Evolutionary conservation across 2,329 filamentous ascomycete genomes (phyloP).

Genomic region (Bipolaris victoriae): DNA sequence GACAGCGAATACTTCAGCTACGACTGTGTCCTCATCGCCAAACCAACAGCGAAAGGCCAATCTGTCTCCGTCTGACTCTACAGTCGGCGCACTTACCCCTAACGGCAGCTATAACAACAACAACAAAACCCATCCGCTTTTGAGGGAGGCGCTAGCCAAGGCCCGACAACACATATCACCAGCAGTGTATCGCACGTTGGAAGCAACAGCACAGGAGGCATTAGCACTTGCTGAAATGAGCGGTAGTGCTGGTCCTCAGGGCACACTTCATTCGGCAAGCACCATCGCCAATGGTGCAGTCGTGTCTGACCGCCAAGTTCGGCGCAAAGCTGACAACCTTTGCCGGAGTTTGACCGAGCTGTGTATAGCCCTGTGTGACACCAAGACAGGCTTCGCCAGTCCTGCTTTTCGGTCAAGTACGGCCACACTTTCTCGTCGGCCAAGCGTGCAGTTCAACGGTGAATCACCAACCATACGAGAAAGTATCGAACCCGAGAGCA

Average conservation of each 20-base stretch:
- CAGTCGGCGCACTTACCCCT: constrained; percentile 51
- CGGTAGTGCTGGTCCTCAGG: constrained; percentile 70
- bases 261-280: constrained; percentile 66
- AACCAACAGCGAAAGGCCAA: constrained; percentile 68
- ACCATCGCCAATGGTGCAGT: constrained; percentile 66
- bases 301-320: constrained; percentile 79
- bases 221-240: constrained; percentile 79
- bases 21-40: constrained; percentile 88
- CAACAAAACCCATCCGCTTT: constrained; percentile 73
- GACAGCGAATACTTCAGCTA: constrained; percentile 89
- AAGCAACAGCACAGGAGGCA: constrained; percentile 82
- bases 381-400: constrained; percentile 37
- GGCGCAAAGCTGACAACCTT: constrained; percentile 89
- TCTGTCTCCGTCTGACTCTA: constrained; percentile 49
- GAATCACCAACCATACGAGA: constrained; percentile 41
- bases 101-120: constrained; percentile 62
- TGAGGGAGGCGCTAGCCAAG: constrained; percentile 81
- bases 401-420: constrained; percentile 38
- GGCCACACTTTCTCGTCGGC: constrained; percentile 36
- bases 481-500: constrained; percentile 47
- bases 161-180: constrained; percentile 71
- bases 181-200: constrained; percentile 78
- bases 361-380: constrained; percentile 73
- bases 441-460: constrained; percentile 46
- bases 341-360: constrained; percentile 93